Evolutionary conservation across 2,329 filamentous ascomycete genomes (phyloP), one percentile per base, ranked within the genome.

Genomic region (Lachnellula cervina): DNA sequence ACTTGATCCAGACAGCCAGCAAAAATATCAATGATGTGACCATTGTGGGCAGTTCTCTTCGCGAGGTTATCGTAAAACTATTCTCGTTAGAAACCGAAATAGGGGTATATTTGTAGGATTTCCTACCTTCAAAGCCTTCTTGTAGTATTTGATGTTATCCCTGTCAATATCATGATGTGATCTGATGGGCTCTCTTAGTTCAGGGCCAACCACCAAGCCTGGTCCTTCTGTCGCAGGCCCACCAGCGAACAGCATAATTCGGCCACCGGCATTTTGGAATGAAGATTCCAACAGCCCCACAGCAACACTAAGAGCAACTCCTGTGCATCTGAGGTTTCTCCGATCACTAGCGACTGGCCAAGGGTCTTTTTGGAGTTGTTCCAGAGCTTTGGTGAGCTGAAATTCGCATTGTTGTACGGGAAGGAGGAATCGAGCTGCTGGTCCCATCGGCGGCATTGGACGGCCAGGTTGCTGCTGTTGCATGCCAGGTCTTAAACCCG

Each of bases 71-170:
- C 94, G 71, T 97, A 99, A 73, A 97, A 97, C 86, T 92, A 69
- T 8, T 34, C 14, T 55, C 34, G 37, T 57, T n/a, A 53, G 35
- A 37, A n/a, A 21, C 21, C 14, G 32, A 28, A 37, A 17, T 8
- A 1, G 14, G 16, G 28, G 28, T 32, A 5, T n/a, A 25, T 23
- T 19, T 21, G 16, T 4, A 21, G 49, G 77, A 32, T 28, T 32
- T 11, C 44, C 56, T 72, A 90, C 88, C 84, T 97, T 99, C 50
- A 97, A 75, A 21, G 94, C 94, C 76, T 99, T 99, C 80, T 99
- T 99, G 77, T 96, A 97, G 76, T 97, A 97, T 74, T 99, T 99
- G 76, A 96, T 96, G 71, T 97, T 97, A 73, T 99, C 94, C 56
- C 92, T 86, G 71, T 99, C 94, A 72, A 99, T 99, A 68, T 99